Evolutionary conservation across 352 stramenopile genomes (phyloP).

Genomic region (Phytophthora kernoviae): DNA sequence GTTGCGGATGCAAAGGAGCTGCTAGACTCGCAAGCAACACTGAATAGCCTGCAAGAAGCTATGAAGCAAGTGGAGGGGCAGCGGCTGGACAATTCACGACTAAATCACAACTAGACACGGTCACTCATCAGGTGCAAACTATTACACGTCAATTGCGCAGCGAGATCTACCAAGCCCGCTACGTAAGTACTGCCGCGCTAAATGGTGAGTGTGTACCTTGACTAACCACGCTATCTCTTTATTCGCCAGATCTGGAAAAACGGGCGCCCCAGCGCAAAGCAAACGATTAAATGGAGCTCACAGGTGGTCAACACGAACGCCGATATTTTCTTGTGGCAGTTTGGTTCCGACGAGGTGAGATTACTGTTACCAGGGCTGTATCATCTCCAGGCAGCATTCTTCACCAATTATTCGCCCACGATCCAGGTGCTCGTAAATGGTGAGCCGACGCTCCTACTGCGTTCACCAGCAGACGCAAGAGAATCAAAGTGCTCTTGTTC

Average conservation of each 20-base stretch:
- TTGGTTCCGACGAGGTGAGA: slow-evolving; percentile 48
- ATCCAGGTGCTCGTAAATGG: slow-evolving; percentile 70
- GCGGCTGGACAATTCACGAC: slow-evolving; percentile 33
- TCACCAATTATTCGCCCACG: slow-evolving; percentile 57
- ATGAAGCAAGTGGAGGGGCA: slow-evolving; percentile 34
- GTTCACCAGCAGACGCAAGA: slow-evolving; percentile 5
- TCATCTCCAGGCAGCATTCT: slow-evolving; percentile 74
- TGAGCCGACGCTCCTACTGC: slow-evolving; percentile 45
- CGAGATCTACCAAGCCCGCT: slow-evolving; percentile 77
- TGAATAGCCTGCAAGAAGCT: slow-evolving; percentile 24
- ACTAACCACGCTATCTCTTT: neutral
- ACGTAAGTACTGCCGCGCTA: slow-evolving; percentile 42
- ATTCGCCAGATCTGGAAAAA: slow-evolving; percentile 79
- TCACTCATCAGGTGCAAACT: slow-evolving; percentile 44
- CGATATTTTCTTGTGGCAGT: slow-evolving; percentile 74
- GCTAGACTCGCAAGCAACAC: slow-evolving; percentile 35
- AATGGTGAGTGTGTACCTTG: neutral
- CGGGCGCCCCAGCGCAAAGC: slow-evolving; percentile 46
- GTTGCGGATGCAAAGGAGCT: slow-evolving; percentile 37
- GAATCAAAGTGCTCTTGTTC: slow-evolving; percentile 5
- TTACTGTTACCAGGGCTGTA: slow-evolving; percentile 69
- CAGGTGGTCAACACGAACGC: slow-evolving; percentile 72
- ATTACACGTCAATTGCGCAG: slow-evolving; percentile 64
- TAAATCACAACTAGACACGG: slow-evolving; percentile 30
- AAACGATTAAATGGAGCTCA: slow-evolving; percentile 70